Evolutionary conservation across 768 basidiomycete genomes (phyloP), one percentile per base, ranked within the genome.

Genomic region (Piloderma croceum): DNA sequence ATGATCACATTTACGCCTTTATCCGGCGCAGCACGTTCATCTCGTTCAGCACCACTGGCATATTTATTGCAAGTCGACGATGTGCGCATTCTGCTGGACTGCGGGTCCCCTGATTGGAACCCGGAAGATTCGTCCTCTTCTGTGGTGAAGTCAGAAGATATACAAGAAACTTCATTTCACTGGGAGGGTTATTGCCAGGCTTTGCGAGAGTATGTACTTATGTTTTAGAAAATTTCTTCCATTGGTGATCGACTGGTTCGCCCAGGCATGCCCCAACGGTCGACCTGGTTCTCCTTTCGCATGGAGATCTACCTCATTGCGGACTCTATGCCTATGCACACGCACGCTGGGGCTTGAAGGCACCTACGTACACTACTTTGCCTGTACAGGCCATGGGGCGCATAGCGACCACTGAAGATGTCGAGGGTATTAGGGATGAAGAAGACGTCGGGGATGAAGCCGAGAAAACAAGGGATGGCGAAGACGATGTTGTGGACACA

Each of bases 1-100:
- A 94, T 96, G 91, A 92, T 97, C 69, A 93, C 90, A 20, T 90
- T 98, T 60, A 92, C 86, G 7, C 88, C 94, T 2, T 69, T 98
- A 33, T 84, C 90, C 25, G 90, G 90, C 19, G 79, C 88, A 25
- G 89, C 90, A 38, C 77, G 77, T 47, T 78, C 81, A 2, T 65
- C 73, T 6, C 66, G 70, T 43, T 73, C 76, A 6, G 73, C 71
- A 6, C 86, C 89, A 3, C 67, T 90, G 31, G 76, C 82, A 6
- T 94, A 96, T 60, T 70, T 98, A 23, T 77, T 99, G 17, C 87
- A 97, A 54, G 77, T 98, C 40, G 96, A 98, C 69, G 91, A 93
- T 62, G 83, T 96, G 17, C 75, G 79, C 43, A 89, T 99, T 51
- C 76, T 99, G 15, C 74, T 99, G 42, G 96, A 99, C 65, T 90